Percentiles rank a stretch among this genome's conserved stretches.
These are phyloP conservation scores for Pisolithus albus DNA, from an alignment of 768 basidiomycete species.

Conservation along the genomic window DNA sequence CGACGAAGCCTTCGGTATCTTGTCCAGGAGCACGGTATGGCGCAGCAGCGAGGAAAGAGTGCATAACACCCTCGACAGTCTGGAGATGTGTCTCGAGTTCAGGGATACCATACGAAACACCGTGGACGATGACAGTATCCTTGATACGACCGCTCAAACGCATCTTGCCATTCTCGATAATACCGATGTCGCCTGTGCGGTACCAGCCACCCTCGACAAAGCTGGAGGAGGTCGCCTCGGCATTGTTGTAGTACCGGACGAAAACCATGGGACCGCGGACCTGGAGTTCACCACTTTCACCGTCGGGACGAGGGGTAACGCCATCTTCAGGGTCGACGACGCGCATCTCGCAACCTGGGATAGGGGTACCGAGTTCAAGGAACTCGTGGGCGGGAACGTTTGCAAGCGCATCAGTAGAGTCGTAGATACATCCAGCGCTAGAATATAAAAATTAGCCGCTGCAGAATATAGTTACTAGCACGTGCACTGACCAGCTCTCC, in stretches of 20 bases:
- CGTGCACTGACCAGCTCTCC: conserved; percentile 29
- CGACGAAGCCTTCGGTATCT: conserved; percentile 36
- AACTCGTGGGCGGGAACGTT: conserved; percentile 23
- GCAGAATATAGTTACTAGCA: neutral
- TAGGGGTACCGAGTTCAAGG: conserved; percentile 26
- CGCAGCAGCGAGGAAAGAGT: conserved; percentile 30
- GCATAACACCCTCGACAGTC: conserved; percentile 29
- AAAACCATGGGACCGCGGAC: conserved; percentile 34
- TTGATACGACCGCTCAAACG: conserved; percentile 36
- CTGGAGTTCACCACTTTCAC: conserved; percentile 33
- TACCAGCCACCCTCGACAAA: conserved; percentile 47
- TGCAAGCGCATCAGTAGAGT: conserved; percentile 15
- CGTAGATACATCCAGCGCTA: conserved; percentile 33
- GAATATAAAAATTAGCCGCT: neutral
- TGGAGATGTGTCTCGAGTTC: conserved; percentile 36
- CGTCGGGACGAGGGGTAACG: conserved; percentile 13
- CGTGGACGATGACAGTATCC: conserved; percentile 39
- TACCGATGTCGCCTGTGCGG: conserved; percentile 49
- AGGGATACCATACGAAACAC: conserved; percentile 34
- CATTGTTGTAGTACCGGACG: conserved; percentile 40
- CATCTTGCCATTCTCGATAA: conserved; percentile 26
- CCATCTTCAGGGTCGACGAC: conserved; percentile 24
- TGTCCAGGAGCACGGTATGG: conserved; percentile 34
- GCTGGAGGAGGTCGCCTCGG: conserved; percentile 37
- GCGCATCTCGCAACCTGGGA: conserved; percentile 29